Evolutionary conservation across 2,329 filamentous ascomycete genomes (phyloP).

Genomic region (Gremmenia infestans): DNA sequence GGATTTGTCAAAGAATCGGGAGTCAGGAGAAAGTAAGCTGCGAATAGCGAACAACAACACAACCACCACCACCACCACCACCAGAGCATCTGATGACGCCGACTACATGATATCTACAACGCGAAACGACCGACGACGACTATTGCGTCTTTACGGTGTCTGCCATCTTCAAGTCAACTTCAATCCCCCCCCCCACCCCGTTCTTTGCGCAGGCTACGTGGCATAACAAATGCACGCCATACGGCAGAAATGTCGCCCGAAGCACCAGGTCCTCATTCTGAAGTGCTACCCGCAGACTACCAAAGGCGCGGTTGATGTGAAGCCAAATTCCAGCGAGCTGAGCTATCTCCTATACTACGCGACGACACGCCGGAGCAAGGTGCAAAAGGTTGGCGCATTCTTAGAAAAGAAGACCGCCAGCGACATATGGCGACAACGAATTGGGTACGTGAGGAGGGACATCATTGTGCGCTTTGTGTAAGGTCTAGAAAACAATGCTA

Average conservation of each 20-base stretch:
- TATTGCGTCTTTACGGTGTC: background rate
- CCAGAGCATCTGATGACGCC: background rate
- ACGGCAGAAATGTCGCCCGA: conserved; percentile 71
- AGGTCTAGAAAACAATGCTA: conserved; percentile 8
- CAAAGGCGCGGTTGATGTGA: conserved; percentile 87
- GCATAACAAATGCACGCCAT: conserved; percentile 54
- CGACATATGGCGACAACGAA: conserved; percentile 84
- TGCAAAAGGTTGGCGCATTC: conserved; percentile 92
- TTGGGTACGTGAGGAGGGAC: conserved; percentile 62
- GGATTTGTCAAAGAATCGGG: background rate
- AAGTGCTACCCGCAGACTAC: conserved; percentile 94
- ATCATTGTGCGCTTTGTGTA: background rate
- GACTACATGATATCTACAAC: background rate
- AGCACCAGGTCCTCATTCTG: conserved; percentile 92
- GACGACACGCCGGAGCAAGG: conserved; percentile 87
- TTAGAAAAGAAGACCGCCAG: conserved; percentile 89
- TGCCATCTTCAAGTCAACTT: background rate
- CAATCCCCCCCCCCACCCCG: background rate
- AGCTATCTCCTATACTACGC: conserved; percentile 97
- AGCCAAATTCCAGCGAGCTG: conserved; percentile 93
- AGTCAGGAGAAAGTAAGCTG: background rate
- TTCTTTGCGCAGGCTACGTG: background rate
- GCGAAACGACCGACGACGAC: background rate
- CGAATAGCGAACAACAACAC: background rate
- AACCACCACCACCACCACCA: background rate